These are phyloP conservation scores for Candida dubliniensis DNA, from an alignment of 1,139 yeast genomes.

Conservation along the genomic window DNA sequence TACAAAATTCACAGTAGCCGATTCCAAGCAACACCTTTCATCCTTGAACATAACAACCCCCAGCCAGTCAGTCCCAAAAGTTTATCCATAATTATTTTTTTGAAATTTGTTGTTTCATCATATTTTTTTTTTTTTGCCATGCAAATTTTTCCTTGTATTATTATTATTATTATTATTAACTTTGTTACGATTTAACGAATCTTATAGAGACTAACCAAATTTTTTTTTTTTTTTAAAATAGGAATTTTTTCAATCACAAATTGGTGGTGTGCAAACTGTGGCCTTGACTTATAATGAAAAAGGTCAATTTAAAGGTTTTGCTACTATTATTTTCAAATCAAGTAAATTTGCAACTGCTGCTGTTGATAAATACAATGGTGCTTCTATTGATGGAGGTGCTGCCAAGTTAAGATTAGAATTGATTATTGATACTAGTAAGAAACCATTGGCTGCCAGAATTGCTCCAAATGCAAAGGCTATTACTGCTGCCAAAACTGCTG, in stretches of 20 bases:
- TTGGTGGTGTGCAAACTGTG: conserved; percentile 80
- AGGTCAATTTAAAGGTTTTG: conserved; percentile 91
- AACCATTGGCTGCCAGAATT: conserved; percentile 74
- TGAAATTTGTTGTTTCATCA: too few species aligned
- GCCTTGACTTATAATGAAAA: conserved; percentile 78
- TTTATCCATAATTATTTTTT: not conserved
- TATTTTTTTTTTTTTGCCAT: not conserved
- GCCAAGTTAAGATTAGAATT: conserved; percentile 78
- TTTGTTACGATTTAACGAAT: conserved; percentile 4
- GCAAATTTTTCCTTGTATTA: not conserved
- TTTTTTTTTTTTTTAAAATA: conserved; percentile 26
- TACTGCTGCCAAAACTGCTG: conserved; percentile 20
- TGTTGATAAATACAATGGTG: conserved; percentile 83
- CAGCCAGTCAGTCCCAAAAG: not conserved
- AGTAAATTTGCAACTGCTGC: conserved; percentile 69
- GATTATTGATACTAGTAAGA: conserved; percentile 80
- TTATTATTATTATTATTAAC: not conserved
- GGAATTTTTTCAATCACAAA: conserved; percentile 87
- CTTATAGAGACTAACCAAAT: conserved; percentile 19
- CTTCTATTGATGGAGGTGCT: conserved; percentile 89
- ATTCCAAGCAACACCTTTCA: too few species aligned
- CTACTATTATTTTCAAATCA: conserved; percentile 75
- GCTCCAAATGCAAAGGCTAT: conserved; percentile 24
- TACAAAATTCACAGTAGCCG: too few species aligned
- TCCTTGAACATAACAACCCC: too few species aligned